These are phyloP conservation scores for Madurella mycetomatis DNA, from an alignment of 2,329 filamentous ascomycete species.

Conservation along the genomic window DNA sequence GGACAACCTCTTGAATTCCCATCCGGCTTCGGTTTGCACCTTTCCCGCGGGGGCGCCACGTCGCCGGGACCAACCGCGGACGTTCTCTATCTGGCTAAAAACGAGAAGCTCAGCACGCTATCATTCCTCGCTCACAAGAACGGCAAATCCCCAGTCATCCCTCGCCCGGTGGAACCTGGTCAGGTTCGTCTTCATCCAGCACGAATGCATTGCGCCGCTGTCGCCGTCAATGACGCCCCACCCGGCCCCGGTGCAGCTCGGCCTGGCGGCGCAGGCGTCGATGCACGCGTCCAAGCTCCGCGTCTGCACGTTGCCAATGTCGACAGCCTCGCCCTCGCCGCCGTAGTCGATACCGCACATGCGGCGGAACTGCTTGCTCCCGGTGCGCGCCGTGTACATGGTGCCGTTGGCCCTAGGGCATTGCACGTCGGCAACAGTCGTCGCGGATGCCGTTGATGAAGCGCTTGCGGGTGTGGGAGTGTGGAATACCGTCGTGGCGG, in stretches of 20 bases:
- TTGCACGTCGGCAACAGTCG: slow-evolving; percentile 14
- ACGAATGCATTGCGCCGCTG: slow-evolving; percentile 35
- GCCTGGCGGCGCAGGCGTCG: slow-evolving; percentile 38
- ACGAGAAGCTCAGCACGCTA: too few species aligned
- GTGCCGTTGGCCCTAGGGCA: slow-evolving; percentile 27
- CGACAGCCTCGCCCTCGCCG: slow-evolving; percentile 25
- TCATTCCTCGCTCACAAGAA: slow-evolving; percentile 26
- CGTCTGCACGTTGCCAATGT: slow-evolving; percentile 35
- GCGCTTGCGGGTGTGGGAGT: slow-evolving; percentile 3
- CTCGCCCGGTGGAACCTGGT: slow-evolving; percentile 29
- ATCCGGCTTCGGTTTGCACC: too few species aligned
- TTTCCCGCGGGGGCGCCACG: too few species aligned
- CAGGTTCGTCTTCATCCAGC: slow-evolving; percentile 42
- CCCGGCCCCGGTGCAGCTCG: slow-evolving; percentile 39
- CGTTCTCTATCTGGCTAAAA: too few species aligned
- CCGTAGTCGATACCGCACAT: slow-evolving; percentile 29
- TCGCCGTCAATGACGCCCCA: slow-evolving; percentile 44
- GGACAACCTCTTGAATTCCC: too few species aligned
- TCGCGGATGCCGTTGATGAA: slow-evolving; percentile 8
- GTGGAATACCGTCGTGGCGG: too few species aligned
- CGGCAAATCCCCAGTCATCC: slow-evolving; percentile 41
- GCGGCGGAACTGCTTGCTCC: slow-evolving; percentile 23
- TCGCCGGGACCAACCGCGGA: too few species aligned
- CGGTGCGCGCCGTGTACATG: slow-evolving; percentile 22
- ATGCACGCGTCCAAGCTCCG: slow-evolving; percentile 42